These are phyloP conservation scores for Aspergillus hancockii DNA, from an alignment of 495 filamentous ascomycete species.

Conservation along the genomic window DNA sequence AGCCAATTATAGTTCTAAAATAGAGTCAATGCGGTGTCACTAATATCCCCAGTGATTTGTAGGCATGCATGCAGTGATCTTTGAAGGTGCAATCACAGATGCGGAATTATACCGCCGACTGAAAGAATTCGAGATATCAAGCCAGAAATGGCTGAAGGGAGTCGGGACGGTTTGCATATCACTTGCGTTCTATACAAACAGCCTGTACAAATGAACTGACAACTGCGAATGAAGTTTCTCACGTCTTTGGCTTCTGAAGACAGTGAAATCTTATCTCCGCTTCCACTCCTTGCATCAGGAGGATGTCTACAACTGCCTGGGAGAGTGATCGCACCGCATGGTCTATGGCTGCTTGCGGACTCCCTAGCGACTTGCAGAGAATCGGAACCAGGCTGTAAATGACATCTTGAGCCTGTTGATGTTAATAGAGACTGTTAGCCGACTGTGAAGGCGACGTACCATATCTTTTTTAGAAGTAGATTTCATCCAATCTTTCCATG, in stretches of 20 bases:
- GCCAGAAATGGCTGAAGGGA: neutral
- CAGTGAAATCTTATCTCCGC: neutral
- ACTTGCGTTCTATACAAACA: neutral
- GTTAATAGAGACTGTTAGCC: neutral
- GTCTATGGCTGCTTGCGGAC: neutral
- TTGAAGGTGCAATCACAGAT: neutral
- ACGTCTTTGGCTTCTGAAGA: neutral
- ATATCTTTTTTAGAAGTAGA: neutral
- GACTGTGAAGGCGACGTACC: neutral
- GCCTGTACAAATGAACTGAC: neutral
- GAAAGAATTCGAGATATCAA: neutral
- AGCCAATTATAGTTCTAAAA: neutral
- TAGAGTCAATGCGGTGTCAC: neutral
- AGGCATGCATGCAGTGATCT: too few relatives aligned
- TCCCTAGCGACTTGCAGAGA: neutral
- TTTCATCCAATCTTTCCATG: neutral
- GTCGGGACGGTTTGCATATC: neutral
- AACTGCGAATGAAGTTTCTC: neutral
- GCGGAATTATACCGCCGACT: neutral
- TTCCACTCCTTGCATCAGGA: neutral
- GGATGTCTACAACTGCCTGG: neutral
- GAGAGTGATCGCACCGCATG: neutral
- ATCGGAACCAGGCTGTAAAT: neutral
- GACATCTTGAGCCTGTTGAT: neutral
- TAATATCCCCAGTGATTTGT: too few relatives aligned